phyloP scores from a whole-genome alignment of 139 green algal species.

The Chloropicon primus region DNA sequence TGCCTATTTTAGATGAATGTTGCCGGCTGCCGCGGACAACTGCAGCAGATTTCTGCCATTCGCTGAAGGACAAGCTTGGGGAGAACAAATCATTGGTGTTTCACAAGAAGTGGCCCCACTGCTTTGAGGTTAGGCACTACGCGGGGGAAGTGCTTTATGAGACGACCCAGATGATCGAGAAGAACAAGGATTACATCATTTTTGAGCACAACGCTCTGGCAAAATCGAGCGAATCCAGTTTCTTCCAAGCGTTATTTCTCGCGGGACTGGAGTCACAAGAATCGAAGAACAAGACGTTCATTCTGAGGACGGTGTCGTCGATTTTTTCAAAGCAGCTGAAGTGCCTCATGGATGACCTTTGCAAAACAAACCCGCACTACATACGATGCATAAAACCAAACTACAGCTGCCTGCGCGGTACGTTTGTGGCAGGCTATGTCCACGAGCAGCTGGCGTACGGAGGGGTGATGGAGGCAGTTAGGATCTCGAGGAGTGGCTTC shows the following conservation, averaged over 20 bases:
- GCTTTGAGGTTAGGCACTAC: conserved; percentile 5
- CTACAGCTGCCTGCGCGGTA: conserved; percentile 13
- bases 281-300: background rate
- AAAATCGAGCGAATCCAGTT: background rate
- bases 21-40: conserved; percentile 49
- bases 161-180: conserved; percentile 1
- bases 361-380: conserved; percentile 15
- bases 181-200: conserved; percentile 9
- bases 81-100: background rate
- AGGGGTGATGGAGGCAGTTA: conserved; percentile 6
- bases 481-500: background rate
- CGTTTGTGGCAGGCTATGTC: conserved; percentile 4
- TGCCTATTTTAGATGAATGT: conserved; percentile 5
- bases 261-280: background rate
- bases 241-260: background rate
- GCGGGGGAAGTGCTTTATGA: conserved; percentile 1
- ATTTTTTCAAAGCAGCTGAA: conserved; percentile 6
- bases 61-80: background rate
- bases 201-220: background rate
- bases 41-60: background rate
- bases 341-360: conserved; percentile 11
- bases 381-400: conserved; percentile 12
- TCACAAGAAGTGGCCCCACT: background rate
- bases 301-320: background rate
- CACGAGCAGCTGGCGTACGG: conserved; percentile 8